These are phyloP conservation scores for Penicillium pulvis DNA, from an alignment of 495 filamentous ascomycete species.

Conservation along the genomic window DNA sequence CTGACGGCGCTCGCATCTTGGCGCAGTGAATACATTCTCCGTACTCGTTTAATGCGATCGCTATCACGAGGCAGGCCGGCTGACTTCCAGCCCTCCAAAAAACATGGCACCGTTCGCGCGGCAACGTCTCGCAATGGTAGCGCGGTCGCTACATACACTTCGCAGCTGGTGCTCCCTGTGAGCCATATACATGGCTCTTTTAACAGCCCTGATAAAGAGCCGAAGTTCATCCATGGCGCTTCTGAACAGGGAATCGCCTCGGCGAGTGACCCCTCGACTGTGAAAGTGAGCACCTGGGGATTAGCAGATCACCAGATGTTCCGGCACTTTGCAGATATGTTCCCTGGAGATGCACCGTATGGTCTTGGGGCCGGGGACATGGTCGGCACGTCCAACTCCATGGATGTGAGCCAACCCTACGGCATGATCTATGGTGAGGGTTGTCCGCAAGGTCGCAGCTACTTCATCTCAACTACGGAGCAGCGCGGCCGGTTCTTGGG, in stretches of 20 bases:
- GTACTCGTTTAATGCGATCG: constrained; percentile 81
- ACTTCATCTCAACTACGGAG: constrained; percentile 74
- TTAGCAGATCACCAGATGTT: constrained; percentile 72
- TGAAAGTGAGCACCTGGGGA: constrained; percentile 85
- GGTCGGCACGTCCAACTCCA: constrained; percentile 75
- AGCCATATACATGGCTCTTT: constrained; percentile 78
- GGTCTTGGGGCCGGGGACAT: constrained; percentile 76
- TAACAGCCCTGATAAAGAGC: constrained; percentile 64
- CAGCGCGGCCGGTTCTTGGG: constrained; percentile 75
- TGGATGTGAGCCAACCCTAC: constrained; percentile 84
- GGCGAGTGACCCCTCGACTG: constrained; percentile 71
- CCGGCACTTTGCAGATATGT: constrained; percentile 72
- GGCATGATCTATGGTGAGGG: constrained; percentile 86
- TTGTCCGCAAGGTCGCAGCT: constrained; percentile 74
- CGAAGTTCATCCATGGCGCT: constrained; percentile 78
- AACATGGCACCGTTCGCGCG: constrained; percentile 47
- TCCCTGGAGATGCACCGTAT: constrained; percentile 72
- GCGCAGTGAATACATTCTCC: constrained; percentile 88
- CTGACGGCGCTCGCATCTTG: constrained; percentile 80
- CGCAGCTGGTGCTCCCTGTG: constrained; percentile 71
- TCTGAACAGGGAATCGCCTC: constrained; percentile 72
- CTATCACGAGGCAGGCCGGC: constrained; percentile 75
- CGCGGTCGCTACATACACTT: constrained; percentile 75
- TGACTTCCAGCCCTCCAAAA: constrained; percentile 55
- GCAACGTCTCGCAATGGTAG: constrained; percentile 54